Conservation (phyloP, 306 rosid genomes). For the Cercis canadensis region DNA sequence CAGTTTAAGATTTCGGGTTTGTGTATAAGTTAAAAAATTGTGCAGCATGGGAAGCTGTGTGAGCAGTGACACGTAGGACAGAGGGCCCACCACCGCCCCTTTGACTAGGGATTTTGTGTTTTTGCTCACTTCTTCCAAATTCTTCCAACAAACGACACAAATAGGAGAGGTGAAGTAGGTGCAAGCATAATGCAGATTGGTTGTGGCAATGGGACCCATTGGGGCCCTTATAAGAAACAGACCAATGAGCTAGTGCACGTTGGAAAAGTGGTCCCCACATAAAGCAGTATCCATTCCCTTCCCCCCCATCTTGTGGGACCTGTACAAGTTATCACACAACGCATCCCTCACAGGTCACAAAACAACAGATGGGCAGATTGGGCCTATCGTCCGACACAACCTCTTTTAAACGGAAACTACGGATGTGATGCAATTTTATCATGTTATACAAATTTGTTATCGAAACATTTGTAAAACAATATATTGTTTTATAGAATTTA, state of each 20-base stretch:
- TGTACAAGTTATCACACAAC: too few relatives aligned
- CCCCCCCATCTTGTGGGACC: background rate
- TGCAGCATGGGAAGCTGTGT: slow-evolving; percentile 35
- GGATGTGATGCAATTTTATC: too few relatives aligned
- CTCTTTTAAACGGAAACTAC: too few relatives aligned
- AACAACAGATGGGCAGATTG: too few relatives aligned
- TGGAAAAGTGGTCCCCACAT: background rate
- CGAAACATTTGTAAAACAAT: too few relatives aligned
- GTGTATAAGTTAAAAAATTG: background rate
- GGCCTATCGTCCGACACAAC: too few relatives aligned
- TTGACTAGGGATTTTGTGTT: slow-evolving; percentile 57
- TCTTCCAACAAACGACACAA: slow-evolving; percentile 26
- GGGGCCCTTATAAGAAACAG: background rate
- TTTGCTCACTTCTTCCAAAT: slow-evolving; percentile 28
- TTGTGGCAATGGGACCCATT: slow-evolving; percentile 27
- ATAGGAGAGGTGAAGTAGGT: slow-evolving; percentile 60
- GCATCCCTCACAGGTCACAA: too few relatives aligned
- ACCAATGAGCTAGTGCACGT: too few relatives aligned
- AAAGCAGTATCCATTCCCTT: background rate
- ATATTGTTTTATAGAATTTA: too few relatives aligned
- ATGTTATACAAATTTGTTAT: too few relatives aligned
- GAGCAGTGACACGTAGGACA: slow-evolving; percentile 49
- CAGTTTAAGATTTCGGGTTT: slow-evolving; percentile 45
- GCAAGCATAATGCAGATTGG: slow-evolving; percentile 44
- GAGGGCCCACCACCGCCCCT: slow-evolving; percentile 54